Evolutionary conservation across 352 stramenopile species (phyloP).

Genomic region (Globisporangium sylvaticum): DNA sequence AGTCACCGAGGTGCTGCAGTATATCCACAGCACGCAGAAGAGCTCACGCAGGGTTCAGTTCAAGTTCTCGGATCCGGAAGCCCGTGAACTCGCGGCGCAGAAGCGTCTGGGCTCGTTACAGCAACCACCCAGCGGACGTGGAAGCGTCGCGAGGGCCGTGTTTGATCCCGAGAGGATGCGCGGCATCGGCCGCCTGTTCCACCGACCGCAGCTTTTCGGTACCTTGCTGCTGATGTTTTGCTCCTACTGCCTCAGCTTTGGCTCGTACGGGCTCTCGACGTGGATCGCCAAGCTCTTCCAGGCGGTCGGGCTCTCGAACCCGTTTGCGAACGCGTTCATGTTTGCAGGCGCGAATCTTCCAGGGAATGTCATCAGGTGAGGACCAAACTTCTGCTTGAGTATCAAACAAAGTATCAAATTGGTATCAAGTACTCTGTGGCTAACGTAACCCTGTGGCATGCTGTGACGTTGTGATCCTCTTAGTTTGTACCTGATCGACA

Average conservation of each 20-base stretch:
- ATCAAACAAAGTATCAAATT: not conserved
- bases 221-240: slow-evolving; percentile 70
- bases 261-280: slow-evolving; percentile 90
- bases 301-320: slow-evolving; percentile 78
- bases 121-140: slow-evolving; percentile 17
- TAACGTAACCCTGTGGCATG: not conserved
- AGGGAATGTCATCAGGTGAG: slow-evolving; percentile 84
- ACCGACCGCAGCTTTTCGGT: slow-evolving; percentile 27
- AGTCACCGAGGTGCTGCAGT: slow-evolving; percentile 53
- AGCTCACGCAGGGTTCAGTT: slow-evolving; percentile 55
- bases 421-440: not conserved
- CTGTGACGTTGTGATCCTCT: not conserved
- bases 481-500: slow-evolving; percentile 68
- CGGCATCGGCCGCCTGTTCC: slow-evolving; percentile 47
- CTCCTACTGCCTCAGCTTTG: slow-evolving; percentile 79
- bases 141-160: slow-evolving; percentile 51
- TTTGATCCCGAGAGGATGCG: slow-evolving; percentile 66
- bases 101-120: not conserved
- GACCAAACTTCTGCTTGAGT: not conserved
- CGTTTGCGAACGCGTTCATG: slow-evolving; percentile 91
- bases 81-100: not conserved
- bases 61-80: slow-evolving; percentile 56
- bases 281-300: slow-evolving; percentile 94
- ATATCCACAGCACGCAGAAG: slow-evolving; percentile 53
- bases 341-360: slow-evolving; percentile 90